Base-by-base conservation (phyloP, 2,329 filamentous ascomycete genomes). In the Colletotrichum sp. region DNA sequence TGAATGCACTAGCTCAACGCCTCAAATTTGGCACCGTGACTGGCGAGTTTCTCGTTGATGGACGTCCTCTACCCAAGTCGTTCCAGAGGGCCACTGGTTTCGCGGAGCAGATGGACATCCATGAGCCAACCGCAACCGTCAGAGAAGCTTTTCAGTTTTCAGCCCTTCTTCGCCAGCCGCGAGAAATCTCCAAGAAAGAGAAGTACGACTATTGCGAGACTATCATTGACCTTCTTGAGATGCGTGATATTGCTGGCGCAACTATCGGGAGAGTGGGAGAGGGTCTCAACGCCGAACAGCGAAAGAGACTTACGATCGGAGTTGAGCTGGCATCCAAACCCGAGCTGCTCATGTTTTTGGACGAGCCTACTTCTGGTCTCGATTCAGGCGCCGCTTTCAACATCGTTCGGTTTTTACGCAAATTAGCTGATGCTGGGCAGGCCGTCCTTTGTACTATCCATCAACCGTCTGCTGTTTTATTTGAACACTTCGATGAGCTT, bases 41-140 rank as follows among this genome's bases (percentile, higher is more conserved):
- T 2, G 95, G 95, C 66, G 92, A 95, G 68, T 95, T 96, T 87
- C 86, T 95, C n/a, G 93, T 96, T 9, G 94, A 96, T 79, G 94
- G 94, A 4, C 89, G 90, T 26, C 92, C 91, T 63, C 90, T 94
- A 16, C 94, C 95, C 70, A 91, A 89, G 57, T 94, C 93, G 0
- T 96, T 96, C 87, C 95, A 96, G 82, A 91, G 95, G 62, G 95
- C 95, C 80, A 96, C 94, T 1, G 95, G 95, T 30, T 96, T 88
- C 71, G 86, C 85, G 2, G 86, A 94, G 80, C 93, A 94, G 78
- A 90, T 91, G 84, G 93, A 94, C 78, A 88, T 94, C 3, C 93
- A 94, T 79, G 92, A 93, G 76, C 89, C 91, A 2, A 93, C 91
- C 0, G 87, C 92, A 1, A 95, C 93, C 0, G 92, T 95, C 0